These are phyloP conservation scores for Waitea zeae DNA, from an alignment of 1,284 basidiomycete genomes.

Conservation along the genomic window DNA sequence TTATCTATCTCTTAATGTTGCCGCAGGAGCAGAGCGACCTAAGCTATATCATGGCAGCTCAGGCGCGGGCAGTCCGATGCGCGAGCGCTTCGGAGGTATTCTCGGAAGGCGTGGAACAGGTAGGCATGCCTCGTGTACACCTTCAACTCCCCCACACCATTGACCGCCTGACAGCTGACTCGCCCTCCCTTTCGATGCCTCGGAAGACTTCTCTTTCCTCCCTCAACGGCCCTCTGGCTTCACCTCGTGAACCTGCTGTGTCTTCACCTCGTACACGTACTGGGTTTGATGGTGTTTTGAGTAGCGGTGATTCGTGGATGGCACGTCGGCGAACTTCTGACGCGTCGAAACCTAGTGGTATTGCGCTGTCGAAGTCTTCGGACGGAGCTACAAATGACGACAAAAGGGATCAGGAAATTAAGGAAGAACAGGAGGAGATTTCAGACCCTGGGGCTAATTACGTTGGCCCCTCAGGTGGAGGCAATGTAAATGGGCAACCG, in stretches of 20 bases:
- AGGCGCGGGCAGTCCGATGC: slow-evolving; percentile 36
- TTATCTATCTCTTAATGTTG: slow-evolving; percentile 35
- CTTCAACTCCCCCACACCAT: background rate
- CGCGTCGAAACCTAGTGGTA: no score
- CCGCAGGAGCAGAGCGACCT: slow-evolving; percentile 32
- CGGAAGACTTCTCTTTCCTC: slow-evolving; percentile 58
- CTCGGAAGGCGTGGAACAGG: slow-evolving; percentile 44
- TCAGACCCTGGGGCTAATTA: no score
- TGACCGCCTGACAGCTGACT: slow-evolving; percentile 8
- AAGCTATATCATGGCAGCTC: slow-evolving; percentile 31
- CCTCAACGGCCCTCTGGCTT: slow-evolving; percentile 31
- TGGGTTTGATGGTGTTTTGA: slow-evolving; percentile 60
- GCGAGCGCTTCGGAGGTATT: slow-evolving; percentile 45
- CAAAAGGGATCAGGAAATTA: no score
- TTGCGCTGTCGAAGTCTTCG: no score
- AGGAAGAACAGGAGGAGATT: slow-evolving; percentile 25
- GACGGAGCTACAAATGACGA: no score
- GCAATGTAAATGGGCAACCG: no score
- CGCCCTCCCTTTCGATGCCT: slow-evolving; percentile 16
- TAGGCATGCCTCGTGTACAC: slow-evolving; percentile 22
- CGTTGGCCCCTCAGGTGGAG: no score
- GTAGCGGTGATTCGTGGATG: slow-evolving; percentile 46
- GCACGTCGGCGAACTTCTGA: slow-evolving; percentile 39
- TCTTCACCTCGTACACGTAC: slow-evolving; percentile 51
- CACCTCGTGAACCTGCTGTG: slow-evolving; percentile 38